Percentiles rank a stretch among this genome's conserved stretches.
Conservation (phyloP, 1,284 basidiomycete species). For the Ganoderma meredithae region DNA sequence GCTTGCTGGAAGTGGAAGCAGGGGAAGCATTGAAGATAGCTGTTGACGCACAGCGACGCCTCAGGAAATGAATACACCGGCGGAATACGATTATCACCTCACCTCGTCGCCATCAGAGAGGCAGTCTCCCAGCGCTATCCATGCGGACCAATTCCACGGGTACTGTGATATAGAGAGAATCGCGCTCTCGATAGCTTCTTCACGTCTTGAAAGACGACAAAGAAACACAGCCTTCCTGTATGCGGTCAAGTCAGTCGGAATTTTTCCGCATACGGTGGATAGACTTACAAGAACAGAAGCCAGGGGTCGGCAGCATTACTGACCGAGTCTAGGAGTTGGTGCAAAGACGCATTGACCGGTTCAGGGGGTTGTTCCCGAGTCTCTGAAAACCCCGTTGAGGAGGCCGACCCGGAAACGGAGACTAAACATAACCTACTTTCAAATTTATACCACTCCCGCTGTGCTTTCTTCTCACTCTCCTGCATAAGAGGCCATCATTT, state of each 20-base stretch:
- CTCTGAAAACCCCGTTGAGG: constrained; percentile 49
- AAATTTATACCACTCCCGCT: constrained; percentile 76
- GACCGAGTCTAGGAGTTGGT: constrained; percentile 67
- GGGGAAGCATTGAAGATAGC: constrained; percentile 69
- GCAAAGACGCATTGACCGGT: constrained; percentile 71
- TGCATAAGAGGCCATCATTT: constrained; percentile 19
- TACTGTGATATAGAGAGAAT: constrained; percentile 82
- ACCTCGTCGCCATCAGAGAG: constrained; percentile 94
- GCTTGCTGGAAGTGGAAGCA: constrained; percentile 69
- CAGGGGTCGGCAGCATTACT: constrained; percentile 78
- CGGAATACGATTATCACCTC: constrained; percentile 14
- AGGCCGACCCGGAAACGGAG: neutral
- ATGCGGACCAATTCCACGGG: constrained; percentile 97
- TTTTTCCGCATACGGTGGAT: constrained; percentile 14
- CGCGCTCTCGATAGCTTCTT: constrained; percentile 87
- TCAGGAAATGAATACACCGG: neutral
- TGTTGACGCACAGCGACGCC: constrained; percentile 41
- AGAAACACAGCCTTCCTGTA: constrained; percentile 82
- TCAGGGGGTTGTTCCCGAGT: constrained; percentile 76
- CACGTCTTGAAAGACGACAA: constrained; percentile 77
- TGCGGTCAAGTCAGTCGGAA: constrained; percentile 20
- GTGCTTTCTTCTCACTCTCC: constrained; percentile 73
- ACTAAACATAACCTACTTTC: constrained; percentile 60
- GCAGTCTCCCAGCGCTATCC: constrained; percentile 84
- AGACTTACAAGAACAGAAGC: constrained; percentile 81